Evolutionary conservation across 192 early-diverging fungal species (phyloP), one percentile per base, ranked within the genome.

Genomic region (Coemansia sp.): DNA sequence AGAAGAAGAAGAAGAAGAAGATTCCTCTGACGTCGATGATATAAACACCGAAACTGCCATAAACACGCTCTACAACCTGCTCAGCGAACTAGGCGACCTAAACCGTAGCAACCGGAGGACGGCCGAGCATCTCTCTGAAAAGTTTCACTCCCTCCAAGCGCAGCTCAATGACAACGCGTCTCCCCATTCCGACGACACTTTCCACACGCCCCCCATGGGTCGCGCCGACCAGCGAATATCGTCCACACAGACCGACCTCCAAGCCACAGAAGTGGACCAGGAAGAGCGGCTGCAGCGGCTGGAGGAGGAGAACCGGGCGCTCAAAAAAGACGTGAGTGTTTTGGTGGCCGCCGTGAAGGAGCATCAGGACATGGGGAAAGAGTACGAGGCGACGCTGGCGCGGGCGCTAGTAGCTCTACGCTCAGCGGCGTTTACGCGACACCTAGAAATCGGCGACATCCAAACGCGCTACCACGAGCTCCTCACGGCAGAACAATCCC

Each of bases 41-140:
- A 82, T 82, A 28, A 75, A 82, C 47, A 65, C 59, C 13, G 74
- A 69, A 26, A 82, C 79, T 1, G 79, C 79, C 3, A 73, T 76
- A 25, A 82, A 77, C 62, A 82, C 79, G 3, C 59, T 82, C 31
- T 82, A 82, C 59, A 82, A 82, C 33, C 48, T 82, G 3, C 64
- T 82, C 26, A 76, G 57, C 23, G 75, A 82, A 55, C 65, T 82
- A 3, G 75, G 73, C n/a, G 79, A 73, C 55, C 52, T 82, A 14
- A 82, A 82, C 67, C 59, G 70, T 18, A 70, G 65, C 70, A 82
- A 82, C 61, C 62, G 79, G 33, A 60, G 64, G 26, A 66, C 64
- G 1, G 79, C 79, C 42, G 74, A 82, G 36, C 34, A 35, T 6
- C 43, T 82, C 37, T 66, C 75, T 4, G 71, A 76, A n/a, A 58